Conservation (phyloP, 73 alveolate species). For the Uronychia binucleata region DNA sequence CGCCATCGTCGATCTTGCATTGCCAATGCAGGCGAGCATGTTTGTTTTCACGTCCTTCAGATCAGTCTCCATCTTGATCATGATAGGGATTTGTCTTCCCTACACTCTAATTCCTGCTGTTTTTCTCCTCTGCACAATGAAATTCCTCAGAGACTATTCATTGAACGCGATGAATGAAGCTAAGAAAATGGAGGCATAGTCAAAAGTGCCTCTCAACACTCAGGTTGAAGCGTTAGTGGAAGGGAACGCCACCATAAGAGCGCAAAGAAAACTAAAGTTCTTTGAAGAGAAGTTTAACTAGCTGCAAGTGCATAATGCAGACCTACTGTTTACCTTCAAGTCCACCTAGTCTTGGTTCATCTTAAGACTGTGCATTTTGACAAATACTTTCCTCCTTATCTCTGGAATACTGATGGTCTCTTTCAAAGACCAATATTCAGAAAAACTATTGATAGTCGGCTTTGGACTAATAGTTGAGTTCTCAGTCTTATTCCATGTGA, state of each 20-base stretch:
- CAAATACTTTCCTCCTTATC: not conserved
- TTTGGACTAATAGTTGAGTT: conserved; percentile 1
- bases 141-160: not conserved
- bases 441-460: not conserved
- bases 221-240: not conserved
- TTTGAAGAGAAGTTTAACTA: not conserved
- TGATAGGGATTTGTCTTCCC: conserved; percentile 22
- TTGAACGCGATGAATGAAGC: not conserved
- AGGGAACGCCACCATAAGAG: conserved; percentile 16
- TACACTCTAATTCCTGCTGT: not conserved
- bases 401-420: not conserved
- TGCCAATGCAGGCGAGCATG: no score
- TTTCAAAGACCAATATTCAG: not conserved
- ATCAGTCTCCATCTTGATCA: conserved; percentile 20
- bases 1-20: not conserved
- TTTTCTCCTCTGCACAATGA: not conserved
- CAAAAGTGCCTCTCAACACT: conserved; percentile 19
- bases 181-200: not conserved
- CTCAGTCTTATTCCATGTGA: not conserved
- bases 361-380: not conserved
- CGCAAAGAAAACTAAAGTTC: conserved; percentile 9
- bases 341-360: conserved; percentile 12
- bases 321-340: not conserved
- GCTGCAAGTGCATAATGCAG: not conserved
- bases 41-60: conserved; percentile 30